These are phyloP conservation scores for Elymus sibiricus DNA, from an alignment of 176 grass and related monocot genomes.

Conservation along the genomic window DNA sequence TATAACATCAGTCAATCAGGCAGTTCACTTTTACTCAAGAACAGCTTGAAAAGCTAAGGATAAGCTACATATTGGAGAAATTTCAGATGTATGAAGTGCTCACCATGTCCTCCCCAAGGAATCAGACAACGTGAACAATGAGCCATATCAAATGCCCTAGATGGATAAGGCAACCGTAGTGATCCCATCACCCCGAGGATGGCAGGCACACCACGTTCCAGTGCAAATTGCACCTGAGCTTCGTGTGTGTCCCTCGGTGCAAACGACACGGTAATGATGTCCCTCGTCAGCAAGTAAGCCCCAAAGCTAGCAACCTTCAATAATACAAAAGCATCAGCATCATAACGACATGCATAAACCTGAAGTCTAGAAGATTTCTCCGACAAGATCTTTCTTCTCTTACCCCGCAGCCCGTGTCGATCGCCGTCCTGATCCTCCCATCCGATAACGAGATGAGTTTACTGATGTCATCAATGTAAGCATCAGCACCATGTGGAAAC, in stretches of 20 bases:
- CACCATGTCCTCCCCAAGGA: slow-evolving; percentile 71
- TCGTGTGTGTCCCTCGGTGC: slow-evolving; percentile 91
- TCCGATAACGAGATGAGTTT: slow-evolving; percentile 67
- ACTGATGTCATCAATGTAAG: slow-evolving; percentile 86
- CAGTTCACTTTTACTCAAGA: not conserved
- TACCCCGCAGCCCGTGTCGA: slow-evolving; percentile 93
- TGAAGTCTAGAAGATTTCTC: not conserved
- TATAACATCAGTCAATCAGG: not conserved
- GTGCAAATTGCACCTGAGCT: slow-evolving; percentile 92
- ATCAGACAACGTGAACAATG: slow-evolving; percentile 94
- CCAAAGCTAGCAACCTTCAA: slow-evolving; percentile 94
- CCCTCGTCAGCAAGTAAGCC: slow-evolving; percentile 86
- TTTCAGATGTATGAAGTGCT: slow-evolving; percentile 19
- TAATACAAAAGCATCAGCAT: slow-evolving; percentile 11
- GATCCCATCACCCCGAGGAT: slow-evolving; percentile 92
- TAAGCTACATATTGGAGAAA: not conserved
- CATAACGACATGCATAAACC: slow-evolving; percentile 11
- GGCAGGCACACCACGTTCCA: slow-evolving; percentile 91
- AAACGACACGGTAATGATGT: slow-evolving; percentile 87
- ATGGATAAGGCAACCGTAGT: slow-evolving; percentile 78
- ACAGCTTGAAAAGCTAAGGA: slow-evolving; percentile 4
- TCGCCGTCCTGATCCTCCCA: slow-evolving; percentile 81
- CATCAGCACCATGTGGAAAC: slow-evolving; percentile 76
- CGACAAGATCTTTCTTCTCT: slow-evolving; percentile 2
- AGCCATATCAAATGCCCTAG: slow-evolving; percentile 95